Base-by-base conservation (phyloP, 768 basidiomycete genomes). In the Lactifluus hygrophoroides region DNA sequence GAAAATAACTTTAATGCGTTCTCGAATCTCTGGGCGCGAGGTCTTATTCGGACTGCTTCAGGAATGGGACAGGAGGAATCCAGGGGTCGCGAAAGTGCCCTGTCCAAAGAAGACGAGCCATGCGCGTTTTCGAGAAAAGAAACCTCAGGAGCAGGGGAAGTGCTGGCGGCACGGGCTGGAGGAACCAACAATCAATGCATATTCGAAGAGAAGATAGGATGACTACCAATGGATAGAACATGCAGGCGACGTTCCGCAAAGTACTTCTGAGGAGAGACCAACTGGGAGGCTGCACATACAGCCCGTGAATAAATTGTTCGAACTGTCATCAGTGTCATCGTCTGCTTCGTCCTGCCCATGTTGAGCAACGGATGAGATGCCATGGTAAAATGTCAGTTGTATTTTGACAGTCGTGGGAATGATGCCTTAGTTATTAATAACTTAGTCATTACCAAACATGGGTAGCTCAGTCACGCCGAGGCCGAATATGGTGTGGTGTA, bases 11-110 rank as follows among this genome's bases (percentile, higher is more conserved):
- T 19, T 27, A 45, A 44, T 1, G 55, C 44, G 10, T 51, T 42
- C 17, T 63, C 57, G 21, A 64, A 64, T 38, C 52, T 57, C 21
- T 34, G 38, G 6, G 48, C 8, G 35, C 63, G 63, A 8, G 16
- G 17, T 21, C 17, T 34, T 45, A 21, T 38, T 13, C n/a, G 21
- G 5, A 35, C 37, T 52, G 37, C 23, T 43, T 43, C 53, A 21
- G 21, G 13, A 35, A 21, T 30, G 30, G 37, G 49, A 28, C 34
- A n/a, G 10, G 38, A 13, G 25, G 10, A 13, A 21, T 27, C 32
- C 30, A 8, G 11, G 8, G 25, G 17, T 19, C 14, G 27, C n/a
- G 17, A 21, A 42, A 28, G 9, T 21, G 38, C 16, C n/a, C 19
- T 45, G 34, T 17, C 17, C 10, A 40, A 35, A 9, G 37, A 17